Percentiles rank a stretch among this genome's conserved stretches.
These are phyloP conservation scores for Ogataea naganishii DNA, from an alignment of 805 yeast species.

Conservation along the genomic window DNA sequence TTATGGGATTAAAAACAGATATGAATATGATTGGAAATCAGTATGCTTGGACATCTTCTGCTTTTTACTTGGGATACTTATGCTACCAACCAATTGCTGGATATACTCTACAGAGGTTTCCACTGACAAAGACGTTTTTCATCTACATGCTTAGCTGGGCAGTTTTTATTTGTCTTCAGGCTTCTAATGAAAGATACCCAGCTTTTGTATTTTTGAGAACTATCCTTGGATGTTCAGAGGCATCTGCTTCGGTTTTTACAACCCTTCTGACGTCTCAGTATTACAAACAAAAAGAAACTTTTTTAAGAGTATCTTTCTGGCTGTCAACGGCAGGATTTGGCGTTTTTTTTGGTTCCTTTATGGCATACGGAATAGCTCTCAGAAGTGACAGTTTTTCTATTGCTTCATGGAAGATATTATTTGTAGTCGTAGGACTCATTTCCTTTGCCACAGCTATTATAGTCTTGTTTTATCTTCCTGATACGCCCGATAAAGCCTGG, in stretches of 20 bases:
- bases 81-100: slow-evolving; percentile 25
- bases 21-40: slow-evolving; percentile 25
- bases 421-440: slow-evolving; percentile 45
- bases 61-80: slow-evolving; percentile 25
- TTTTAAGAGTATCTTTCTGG: slow-evolving; percentile 31
- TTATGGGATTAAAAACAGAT: slow-evolving; percentile 27
- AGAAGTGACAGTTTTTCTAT: slow-evolving; percentile 29
- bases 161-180: slow-evolving; percentile 20
- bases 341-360: slow-evolving; percentile 34
- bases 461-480: slow-evolving; percentile 38
- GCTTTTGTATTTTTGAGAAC: slow-evolving; percentile 37
- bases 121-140: slow-evolving; percentile 23
- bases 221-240: slow-evolving; percentile 40
- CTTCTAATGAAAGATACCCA: slow-evolving; percentile 35
- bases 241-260: slow-evolving; percentile 45
- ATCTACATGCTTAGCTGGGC: slow-evolving; percentile 25
- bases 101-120: slow-evolving; percentile 23
- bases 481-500: slow-evolving; percentile 34
- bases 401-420: slow-evolving; percentile 46
- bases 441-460: slow-evolving; percentile 41
- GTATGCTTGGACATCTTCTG: slow-evolving; percentile 20
- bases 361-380: slow-evolving; percentile 45
- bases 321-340: slow-evolving; percentile 33
- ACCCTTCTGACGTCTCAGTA: slow-evolving; percentile 45
- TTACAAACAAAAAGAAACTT: slow-evolving; percentile 39